phyloP scores from a whole-genome alignment of 106 monocot genomes.

The Dioscorea zingiberensis region DNA sequence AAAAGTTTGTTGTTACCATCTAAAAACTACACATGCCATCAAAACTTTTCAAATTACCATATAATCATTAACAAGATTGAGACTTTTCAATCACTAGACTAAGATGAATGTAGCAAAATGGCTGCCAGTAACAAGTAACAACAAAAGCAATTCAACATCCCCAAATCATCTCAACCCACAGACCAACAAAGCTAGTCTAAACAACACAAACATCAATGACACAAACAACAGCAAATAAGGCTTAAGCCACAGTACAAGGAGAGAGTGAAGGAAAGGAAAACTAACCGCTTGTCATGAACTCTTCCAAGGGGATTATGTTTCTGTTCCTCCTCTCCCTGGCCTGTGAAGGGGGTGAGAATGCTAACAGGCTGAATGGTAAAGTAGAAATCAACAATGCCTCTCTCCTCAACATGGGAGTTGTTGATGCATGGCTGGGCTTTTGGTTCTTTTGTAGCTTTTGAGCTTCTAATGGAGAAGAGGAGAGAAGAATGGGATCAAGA shows the following conservation, averaged over 20 bases:
- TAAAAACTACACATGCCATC: too few relatives aligned
- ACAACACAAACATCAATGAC: too few relatives aligned
- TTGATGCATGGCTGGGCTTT: background rate
- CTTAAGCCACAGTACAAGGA: background rate
- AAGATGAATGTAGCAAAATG: too few relatives aligned
- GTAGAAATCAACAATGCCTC: conserved; percentile 23
- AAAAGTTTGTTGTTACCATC: too few relatives aligned
- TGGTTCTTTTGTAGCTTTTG: background rate
- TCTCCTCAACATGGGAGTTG: conserved; percentile 24
- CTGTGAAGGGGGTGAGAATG: conserved; percentile 26
- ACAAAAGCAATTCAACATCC: too few relatives aligned
- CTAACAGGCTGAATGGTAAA: conserved; percentile 24
- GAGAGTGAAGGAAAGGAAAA: conserved; percentile 1
- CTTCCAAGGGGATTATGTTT: conserved; percentile 60
- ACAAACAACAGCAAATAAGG: too few relatives aligned
- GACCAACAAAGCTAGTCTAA: too few relatives aligned
- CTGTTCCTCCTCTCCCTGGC: conserved; percentile 67
- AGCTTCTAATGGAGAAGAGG: background rate
- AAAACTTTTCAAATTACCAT: too few relatives aligned
- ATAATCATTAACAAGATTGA: too few relatives aligned
- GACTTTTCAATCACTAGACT: too few relatives aligned
- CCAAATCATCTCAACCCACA: too few relatives aligned
- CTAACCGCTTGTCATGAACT: conserved; percentile 61
- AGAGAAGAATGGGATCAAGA: background rate
- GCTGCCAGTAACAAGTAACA: too few relatives aligned